Base-by-base conservation (phyloP, 1,139 yeast genomes). In the Suhomyces choctaworum region DNA sequence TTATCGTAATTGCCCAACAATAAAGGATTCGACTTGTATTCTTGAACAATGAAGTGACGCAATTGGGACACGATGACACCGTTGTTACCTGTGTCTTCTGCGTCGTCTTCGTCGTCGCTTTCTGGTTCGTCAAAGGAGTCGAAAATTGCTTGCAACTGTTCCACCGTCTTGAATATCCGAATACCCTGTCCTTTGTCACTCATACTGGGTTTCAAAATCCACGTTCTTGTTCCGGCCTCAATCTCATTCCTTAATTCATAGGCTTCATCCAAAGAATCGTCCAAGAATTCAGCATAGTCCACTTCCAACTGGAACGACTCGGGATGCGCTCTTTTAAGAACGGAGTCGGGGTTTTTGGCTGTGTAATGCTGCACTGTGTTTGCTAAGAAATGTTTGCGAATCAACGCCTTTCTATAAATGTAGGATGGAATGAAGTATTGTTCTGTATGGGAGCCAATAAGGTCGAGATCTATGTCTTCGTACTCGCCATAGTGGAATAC, bases 171-270 rank as follows among this genome's bases (percentile, higher is more conserved):
- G 63, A 92, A 92, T 1, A 92, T 60, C 31, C 96, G 67, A 29
- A 92, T 89, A 0, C 98, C 98, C 57, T 92, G 97, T 8, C 96
- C 98, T 54, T 92, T 82, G 53, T 92, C 98, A 51, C 95, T 84
- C 97, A 92, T 89, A 47, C 96, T 81, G 9, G 98, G 98, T 54
- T 92, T 92, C 51, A 92, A 68, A 32, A 92, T 92, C 90, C 94
- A 92, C 36, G 82, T 75, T 45, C 74, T 77, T n/a, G 70, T 73
- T 14, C 78, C 79, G 5, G 60, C 55, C 36, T 83, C 82, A 23
- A 92, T 66, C 47, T 84, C 96, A 29, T 82, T 82, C 37, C 96
- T 67, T 38, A 92, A 68, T 54, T 92, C 98, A 64, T 84, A 89
- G 27, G 87, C 80, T 49, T 92, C 98, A 56, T 90, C 97, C 29